Percentiles rank a stretch among this genome's conserved stretches.
Evolutionary conservation across 352 stramenopile species (phyloP).

Genomic region (Phytophthora lateralis): DNA sequence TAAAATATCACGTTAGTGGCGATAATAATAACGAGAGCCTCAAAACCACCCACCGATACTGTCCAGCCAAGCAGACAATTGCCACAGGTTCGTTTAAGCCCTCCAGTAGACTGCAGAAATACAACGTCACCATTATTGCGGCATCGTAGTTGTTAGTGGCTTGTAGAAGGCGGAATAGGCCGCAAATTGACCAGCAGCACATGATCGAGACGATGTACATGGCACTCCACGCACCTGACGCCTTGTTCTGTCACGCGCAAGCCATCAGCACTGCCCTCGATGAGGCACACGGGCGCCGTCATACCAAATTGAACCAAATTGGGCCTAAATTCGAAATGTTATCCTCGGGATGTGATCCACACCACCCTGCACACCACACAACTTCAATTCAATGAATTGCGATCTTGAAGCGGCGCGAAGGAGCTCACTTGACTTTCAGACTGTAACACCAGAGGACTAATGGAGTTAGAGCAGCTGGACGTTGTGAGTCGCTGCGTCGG

Average conservation of each 20-base stretch:
- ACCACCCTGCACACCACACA: conserved; percentile 7
- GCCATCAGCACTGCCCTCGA: conserved; percentile 52
- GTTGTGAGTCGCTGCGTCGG: conserved; percentile 72
- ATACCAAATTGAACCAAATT: conserved; percentile 6
- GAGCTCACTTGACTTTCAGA: conserved; percentile 16
- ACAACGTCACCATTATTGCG: neutral
- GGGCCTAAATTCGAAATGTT: conserved; percentile 11
- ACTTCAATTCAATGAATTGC: conserved; percentile 28
- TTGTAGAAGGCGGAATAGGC: neutral
- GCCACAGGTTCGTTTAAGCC: conserved; percentile 68
- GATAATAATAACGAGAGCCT: neutral
- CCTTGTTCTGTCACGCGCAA: conserved; percentile 61
- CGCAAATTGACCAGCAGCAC: neutral
- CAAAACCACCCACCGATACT: conserved; percentile 62
- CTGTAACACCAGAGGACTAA: conserved; percentile 18
- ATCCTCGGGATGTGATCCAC: conserved; percentile 23
- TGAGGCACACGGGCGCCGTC: conserved; percentile 65
- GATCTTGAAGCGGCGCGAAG: conserved; percentile 40
- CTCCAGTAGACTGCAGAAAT: conserved; percentile 56
- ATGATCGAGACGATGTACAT: neutral
- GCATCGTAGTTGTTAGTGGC: conserved; percentile 3
- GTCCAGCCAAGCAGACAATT: conserved; percentile 80
- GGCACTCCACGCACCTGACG: conserved; percentile 37
- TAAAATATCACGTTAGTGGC: neutral
- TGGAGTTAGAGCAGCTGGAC: conserved; percentile 83